Evolutionary conservation across 345 rosid genomes (phyloP).

Genomic region (Nasturtium officinale): DNA sequence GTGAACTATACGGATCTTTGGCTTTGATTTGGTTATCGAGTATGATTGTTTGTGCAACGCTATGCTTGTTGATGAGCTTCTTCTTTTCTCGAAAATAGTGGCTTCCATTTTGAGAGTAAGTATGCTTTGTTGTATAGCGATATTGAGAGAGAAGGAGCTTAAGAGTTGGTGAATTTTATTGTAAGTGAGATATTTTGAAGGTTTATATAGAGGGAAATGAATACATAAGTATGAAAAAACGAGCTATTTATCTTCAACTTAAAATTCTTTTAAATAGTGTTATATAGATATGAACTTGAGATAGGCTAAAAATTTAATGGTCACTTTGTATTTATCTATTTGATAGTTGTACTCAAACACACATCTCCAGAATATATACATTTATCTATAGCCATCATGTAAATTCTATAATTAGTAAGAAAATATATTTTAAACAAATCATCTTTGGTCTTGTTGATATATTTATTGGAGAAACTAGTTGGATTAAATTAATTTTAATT

Average conservation of each 20-base stretch:
- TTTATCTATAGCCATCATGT: neutral
- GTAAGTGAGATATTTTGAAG: slow-evolving; percentile 21
- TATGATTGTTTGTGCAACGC: slow-evolving; percentile 56
- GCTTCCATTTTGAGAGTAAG: slow-evolving; percentile 46
- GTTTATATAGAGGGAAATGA: slow-evolving; percentile 34
- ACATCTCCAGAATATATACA: neutral
- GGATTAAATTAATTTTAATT: neutral
- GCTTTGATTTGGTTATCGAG: slow-evolving; percentile 64
- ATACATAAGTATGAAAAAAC: neutral
- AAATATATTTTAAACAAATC: neutral
- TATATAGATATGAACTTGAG: neutral
- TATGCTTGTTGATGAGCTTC: slow-evolving; percentile 46
- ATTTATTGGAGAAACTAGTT: neutral
- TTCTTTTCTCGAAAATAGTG: slow-evolving; percentile 42
- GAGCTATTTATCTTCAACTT: neutral
- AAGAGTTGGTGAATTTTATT: slow-evolving; percentile 50
- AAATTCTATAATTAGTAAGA: neutral
- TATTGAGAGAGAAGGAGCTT: slow-evolving; percentile 22
- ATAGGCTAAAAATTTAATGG: slow-evolving; percentile 4
- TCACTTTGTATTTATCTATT: neutral
- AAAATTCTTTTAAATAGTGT: neutral
- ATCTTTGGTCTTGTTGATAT: neutral
- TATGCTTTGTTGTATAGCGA: slow-evolving; percentile 25
- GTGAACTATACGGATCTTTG: slow-evolving; percentile 82
- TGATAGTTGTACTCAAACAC: slow-evolving; percentile 4